Evolutionary conservation across 768 basidiomycete species (phyloP).

Genomic region (Boletus sensibilis): DNA sequence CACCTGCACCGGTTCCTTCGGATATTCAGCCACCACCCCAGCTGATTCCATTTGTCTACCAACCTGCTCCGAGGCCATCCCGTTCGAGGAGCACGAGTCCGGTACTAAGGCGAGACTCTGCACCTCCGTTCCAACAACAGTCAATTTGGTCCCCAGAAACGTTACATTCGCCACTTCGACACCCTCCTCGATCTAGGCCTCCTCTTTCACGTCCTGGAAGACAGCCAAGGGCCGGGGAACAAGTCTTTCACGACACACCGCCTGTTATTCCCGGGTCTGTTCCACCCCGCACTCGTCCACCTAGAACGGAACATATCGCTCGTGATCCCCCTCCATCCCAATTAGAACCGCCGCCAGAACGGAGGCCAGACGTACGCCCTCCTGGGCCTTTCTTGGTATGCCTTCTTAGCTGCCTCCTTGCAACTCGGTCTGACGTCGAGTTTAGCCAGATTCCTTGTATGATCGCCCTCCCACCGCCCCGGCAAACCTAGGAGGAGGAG

Average conservation of each 20-base stretch:
- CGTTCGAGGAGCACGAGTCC: constrained; percentile 46
- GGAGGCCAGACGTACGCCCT: constrained; percentile 23
- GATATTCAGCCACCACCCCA: constrained; percentile 50
- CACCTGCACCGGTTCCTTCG: constrained; percentile 38
- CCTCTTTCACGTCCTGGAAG: constrained; percentile 1
- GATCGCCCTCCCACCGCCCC: constrained; percentile 30
- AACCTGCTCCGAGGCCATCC: constrained; percentile 41
- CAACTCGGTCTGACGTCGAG: constrained; percentile 2
- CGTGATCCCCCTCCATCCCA: constrained; percentile 13
- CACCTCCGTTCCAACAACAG: constrained; percentile 29
- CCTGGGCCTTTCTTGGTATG: constrained; percentile 25
- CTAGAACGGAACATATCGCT: neutral
- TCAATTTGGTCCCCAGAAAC: constrained; percentile 23
- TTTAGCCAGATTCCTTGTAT: constrained; percentile 24
- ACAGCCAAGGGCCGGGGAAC: neutral
- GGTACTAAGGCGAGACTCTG: constrained; percentile 20
- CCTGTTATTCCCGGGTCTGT: constrained; percentile 12
- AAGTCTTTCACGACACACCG: neutral
- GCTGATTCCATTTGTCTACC: constrained; percentile 54
- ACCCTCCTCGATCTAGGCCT: constrained; percentile 1
- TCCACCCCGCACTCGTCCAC: constrained; percentile 6
- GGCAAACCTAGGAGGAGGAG: constrained; percentile 13
- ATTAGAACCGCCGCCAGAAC: neutral
- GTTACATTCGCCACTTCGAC: constrained; percentile 10
- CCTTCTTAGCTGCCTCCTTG: neutral